A percentile compares a stretch with the other conserved stretches of the same genome.
Conservation (phyloP, 2,329 filamentous ascomycete genomes). For the Dothidotthia symphoricarpi region DNA sequence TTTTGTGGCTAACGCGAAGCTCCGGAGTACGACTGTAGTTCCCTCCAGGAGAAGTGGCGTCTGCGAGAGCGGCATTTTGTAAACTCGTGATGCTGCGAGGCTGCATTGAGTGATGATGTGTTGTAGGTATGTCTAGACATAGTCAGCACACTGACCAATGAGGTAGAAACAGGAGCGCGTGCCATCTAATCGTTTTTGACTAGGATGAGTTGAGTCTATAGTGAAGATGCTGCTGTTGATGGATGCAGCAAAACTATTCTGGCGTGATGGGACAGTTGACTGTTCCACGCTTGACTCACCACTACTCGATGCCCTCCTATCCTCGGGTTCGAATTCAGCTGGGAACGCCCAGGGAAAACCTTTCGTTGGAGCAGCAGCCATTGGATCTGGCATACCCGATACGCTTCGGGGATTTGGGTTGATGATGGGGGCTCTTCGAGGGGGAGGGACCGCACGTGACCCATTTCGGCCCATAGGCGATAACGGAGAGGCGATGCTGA, state of each 20-base stretch:
- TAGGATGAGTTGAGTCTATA: slow-evolving; percentile 67
- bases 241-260: slow-evolving; percentile 74
- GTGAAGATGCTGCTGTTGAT: slow-evolving; percentile 78
- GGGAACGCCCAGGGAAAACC: slow-evolving; percentile 84
- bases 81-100: slow-evolving; percentile 69
- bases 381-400: slow-evolving; percentile 62
- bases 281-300: slow-evolving; percentile 49
- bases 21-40: slow-evolving; percentile 83
- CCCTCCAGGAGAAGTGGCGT: slow-evolving; percentile 53
- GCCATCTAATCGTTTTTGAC: slow-evolving; percentile 67
- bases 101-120: slow-evolving; percentile 74
- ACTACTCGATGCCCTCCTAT: slow-evolving; percentile 50
- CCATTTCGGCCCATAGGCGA: slow-evolving; percentile 45
- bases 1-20: slow-evolving; percentile 77
- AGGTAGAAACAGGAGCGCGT: slow-evolving; percentile 19
- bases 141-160: slow-evolving; percentile 21
- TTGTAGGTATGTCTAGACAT: slow-evolving; percentile 44
- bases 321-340: slow-evolving; percentile 62
- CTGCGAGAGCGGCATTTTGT: slow-evolving; percentile 58
- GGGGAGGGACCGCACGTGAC: slow-evolving; percentile 40
- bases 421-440: slow-evolving; percentile 69
- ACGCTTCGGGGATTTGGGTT: slow-evolving; percentile 63
- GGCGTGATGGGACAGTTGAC: slow-evolving; percentile 62
- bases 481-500: slow-evolving; percentile 47
- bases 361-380: slow-evolving; percentile 74